Base-by-base conservation (phyloP, 805 yeast genomes). In the Wickerhamiella bombiphila region DNA sequence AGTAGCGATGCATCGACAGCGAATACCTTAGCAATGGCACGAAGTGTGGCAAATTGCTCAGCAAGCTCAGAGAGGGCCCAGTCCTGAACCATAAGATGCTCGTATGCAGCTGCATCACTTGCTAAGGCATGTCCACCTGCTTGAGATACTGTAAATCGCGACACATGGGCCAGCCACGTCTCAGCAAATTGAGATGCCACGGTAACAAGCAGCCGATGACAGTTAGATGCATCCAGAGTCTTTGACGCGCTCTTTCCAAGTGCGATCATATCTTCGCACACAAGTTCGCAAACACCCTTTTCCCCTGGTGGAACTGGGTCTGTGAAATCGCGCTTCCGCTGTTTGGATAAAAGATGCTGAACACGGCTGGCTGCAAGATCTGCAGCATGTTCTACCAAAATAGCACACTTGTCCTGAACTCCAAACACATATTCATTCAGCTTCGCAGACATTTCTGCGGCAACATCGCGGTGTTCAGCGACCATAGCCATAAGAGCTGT, bases 91-190 rank as follows among this genome's bases (percentile, higher is more conserved):
- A 70, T 64, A 3, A 47, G 38, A 13, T 70, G 64, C 54, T 82
- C 88, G 51, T 77, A 81, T 33, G 80, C 70, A 28, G 80, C 78
- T 5, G 80, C 74, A 57, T 86, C 96, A 49, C 77, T 80, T 0
- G 93, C 80, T 11, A 82, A 69, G 11, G 79, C 72, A 42, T 77
- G 66, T 22, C 94, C 94, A 37, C 96, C 97, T 5, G 75, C 71
- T 1, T 83, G 74, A 48, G 73, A 80, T 45, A 86, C 81, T 29
- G 71, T 73, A 53, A 72, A 80, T 50, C 75, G 79, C 42, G 75
- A 74, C 55, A 77, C 76, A 53, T 86, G 95, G 20, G 66, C 70
- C 47, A 82, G 61, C 34, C 88, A 59, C 32, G 71, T 63, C 20
- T 65, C 65, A 47, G 78, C 66, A 29, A 79, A 62, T 18, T 65